Base-by-base conservation (phyloP, 73 alveolate genomes). In the Paramecium primaurelia region DNA sequence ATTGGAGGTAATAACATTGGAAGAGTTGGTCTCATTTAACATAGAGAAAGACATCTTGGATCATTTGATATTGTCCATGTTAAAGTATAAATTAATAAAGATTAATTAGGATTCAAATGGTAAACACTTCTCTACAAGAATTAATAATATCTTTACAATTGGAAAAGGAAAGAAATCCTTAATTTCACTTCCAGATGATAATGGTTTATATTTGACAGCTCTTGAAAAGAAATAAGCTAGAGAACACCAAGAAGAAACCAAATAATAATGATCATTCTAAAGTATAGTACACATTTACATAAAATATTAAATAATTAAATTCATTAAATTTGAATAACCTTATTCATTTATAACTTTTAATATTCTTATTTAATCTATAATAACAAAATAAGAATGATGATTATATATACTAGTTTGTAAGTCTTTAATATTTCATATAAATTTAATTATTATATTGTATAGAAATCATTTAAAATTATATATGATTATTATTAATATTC, bases 91-190 rank as follows among this genome's bases (percentile, higher is more conserved):
- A 30, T 25, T 32, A 25, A 18, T 16, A 8, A 11, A 38, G 10
- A 7, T 34, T 4, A 3, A 3, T 36, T 88, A 95, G 96, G 99
- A 98, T 92, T 96, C 98, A 28, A 86, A 83, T 26, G 99, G 99
- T 5, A 97, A 97, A 92, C 88, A 84, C 73, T 98, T 98, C 97
- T 96, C 98, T 77, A 98, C 99, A 71, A 96, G 99, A 93, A 91
- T 96, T 69, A 94, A 94, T 92, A 96, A 98, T 96, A 96, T 98
- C 93, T 97, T 98, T 93, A 96, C 97, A 75, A 96, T 97, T 59
- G 99, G 99, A 26, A 94, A 96, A 80, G 99, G 99, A 11, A 95
- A 95, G 97, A 97, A 96, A 87, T 96, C 99, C 30, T 97, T 93
- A 96, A 96, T 98, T 94, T 71, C 97, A 47, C 95, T 97, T 54